Conservation (phyloP, 2,329 filamentous ascomycete genomes). For the Hypoxylon sp. region DNA sequence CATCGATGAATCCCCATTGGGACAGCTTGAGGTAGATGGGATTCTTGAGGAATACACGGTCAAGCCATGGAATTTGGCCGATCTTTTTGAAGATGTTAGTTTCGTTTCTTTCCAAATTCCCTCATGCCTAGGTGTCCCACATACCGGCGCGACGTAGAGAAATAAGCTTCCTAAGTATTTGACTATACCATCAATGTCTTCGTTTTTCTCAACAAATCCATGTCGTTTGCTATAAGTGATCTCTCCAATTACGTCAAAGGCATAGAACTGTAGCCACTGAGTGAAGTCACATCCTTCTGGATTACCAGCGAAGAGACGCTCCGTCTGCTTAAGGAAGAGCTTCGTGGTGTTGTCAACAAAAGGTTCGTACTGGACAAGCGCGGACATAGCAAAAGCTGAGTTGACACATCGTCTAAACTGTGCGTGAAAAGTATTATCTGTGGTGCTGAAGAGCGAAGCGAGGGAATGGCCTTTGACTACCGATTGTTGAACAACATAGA, state of each 20-base stretch:
- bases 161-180: constrained; percentile 74
- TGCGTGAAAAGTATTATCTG: constrained; percentile 81
- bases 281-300: constrained; percentile 72
- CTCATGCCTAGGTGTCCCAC: constrained; percentile 46
- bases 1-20: constrained; percentile 75
- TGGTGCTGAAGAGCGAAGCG: constrained; percentile 82
- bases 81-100: constrained; percentile 61
- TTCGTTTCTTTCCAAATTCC: neutral
- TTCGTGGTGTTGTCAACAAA: constrained; percentile 82
- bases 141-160: constrained; percentile 78
- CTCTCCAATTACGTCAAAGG: constrained; percentile 85
- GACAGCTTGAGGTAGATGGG: constrained; percentile 78
- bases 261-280: constrained; percentile 83
- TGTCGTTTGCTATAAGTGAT: constrained; percentile 82
- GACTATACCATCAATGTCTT: constrained; percentile 83
- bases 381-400: constrained; percentile 82
- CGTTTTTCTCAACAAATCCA: constrained; percentile 81
- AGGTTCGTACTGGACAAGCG: constrained; percentile 83
- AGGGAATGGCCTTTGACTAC: constrained; percentile 77
- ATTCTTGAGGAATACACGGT: constrained; percentile 80
- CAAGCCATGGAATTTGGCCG: constrained; percentile 81
- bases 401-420: constrained; percentile 82
- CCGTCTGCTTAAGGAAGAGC: constrained; percentile 76
- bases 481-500: constrained; percentile 84
- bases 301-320: constrained; percentile 66